Evolutionary conservation across 345 rosid species (phyloP), one percentile per base, ranked within the genome.

Genomic region (Salix arbutifolia): DNA sequence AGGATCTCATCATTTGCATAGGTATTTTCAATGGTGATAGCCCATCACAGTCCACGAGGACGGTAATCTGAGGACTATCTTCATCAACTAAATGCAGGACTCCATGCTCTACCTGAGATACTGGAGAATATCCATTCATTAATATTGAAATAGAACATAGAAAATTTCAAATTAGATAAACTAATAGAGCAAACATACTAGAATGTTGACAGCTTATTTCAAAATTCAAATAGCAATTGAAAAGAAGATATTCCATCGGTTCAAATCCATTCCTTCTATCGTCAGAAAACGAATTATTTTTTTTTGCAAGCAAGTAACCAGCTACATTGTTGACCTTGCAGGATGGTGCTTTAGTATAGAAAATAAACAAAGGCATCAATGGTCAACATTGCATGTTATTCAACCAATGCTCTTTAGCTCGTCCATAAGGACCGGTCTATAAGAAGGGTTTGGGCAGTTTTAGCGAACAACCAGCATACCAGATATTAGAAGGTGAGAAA

Each of bases 101-200:
- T 26, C 97, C 99, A 19, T 87, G 84, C 80, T 96, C 98, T 35
- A 96, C 96, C 88, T 96, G 98, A 70, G 99, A 93, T 80, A 93
- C 99, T 96, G 89, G 84, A 81, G 33, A 72, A 78, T 73, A 75
- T 74, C 69, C 42, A 68, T 8, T 6, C 52, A 19, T 70, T 52
- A 37, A 73, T 35, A 61, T 67, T 25, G 70, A 14, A 25, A 53
- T 16, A 33, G 69, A n/a, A 42, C 62, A 68, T 0, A 28, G 44
- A 62, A 19, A 78, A 65, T 35, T n/a, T 28, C 26, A 9, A 23
- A 67, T 72, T 14, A 74, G 74, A 72, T 1, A 19, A 66, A 14
- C 40, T 6, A 66, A 35, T 17, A n/a, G 28, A 10, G 13, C 64
- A 23, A 1, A 6, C 26, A 66, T 19, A 18, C 46, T 17, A 19